A percentile compares a stretch with the other conserved stretches of the same genome.
These are phyloP conservation scores for Trichoderma semiorbis DNA, from an alignment of 2,329 filamentous ascomycete genomes.

Conservation along the genomic window DNA sequence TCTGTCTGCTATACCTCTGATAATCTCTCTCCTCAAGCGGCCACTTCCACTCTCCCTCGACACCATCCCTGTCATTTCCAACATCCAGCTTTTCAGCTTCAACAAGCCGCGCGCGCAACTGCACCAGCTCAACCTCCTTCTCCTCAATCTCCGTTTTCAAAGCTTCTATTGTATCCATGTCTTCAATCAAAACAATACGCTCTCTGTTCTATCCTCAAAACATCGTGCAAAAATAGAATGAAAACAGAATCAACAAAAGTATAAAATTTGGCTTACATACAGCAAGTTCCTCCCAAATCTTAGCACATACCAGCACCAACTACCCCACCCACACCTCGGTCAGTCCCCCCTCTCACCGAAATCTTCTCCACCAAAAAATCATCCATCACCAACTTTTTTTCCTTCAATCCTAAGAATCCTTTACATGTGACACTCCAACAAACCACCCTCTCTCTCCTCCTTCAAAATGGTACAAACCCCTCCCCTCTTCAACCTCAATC, in stretches of 20 bases:
- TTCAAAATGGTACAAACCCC: conserved; percentile 14
- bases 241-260: background rate
- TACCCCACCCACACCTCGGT: conserved; percentile 17
- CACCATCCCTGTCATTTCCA: conserved; percentile 2
- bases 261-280: background rate
- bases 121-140: conserved; percentile 46
- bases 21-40: conserved; percentile 73
- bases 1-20: conserved; percentile 80
- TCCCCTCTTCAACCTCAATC: fast-evolving
- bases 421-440: background rate
- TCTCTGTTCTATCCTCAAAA: no score
- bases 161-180: conserved; percentile 40
- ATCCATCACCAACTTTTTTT: conserved; percentile 9
- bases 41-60: conserved; percentile 52
- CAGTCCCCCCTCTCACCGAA: conserved; percentile 17
- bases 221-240: no score
- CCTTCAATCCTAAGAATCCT: background rate
- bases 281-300: no score
- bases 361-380: conserved; percentile 1
- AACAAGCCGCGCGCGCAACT: conserved; percentile 44
- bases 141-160: conserved; percentile 46
- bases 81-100: conserved; percentile 25
- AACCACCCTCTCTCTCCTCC: background rate
- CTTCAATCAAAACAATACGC: background rate
- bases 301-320: background rate